A percentile compares a stretch with the other conserved stretches of the same genome.
phyloP scores from a whole-genome alignment of 176 grass and related monocot species.

The Cenchrus purpureus region DNA sequence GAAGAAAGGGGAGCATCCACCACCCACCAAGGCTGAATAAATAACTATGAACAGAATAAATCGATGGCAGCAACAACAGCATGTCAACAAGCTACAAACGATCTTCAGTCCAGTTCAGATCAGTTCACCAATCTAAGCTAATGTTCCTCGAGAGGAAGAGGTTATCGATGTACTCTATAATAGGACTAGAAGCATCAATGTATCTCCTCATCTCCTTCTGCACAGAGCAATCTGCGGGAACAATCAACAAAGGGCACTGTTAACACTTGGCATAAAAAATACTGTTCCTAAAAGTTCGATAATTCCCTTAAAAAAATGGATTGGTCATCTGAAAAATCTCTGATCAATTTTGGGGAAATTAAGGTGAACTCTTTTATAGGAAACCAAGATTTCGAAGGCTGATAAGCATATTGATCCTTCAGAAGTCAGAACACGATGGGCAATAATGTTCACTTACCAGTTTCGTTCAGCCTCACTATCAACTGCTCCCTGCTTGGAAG shows the following conservation, averaged over 20 bases:
- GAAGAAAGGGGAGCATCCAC: slow-evolving; percentile 38
- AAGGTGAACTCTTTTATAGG: background rate
- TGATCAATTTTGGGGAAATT: background rate
- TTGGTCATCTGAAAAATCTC: background rate
- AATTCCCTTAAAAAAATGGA: background rate
- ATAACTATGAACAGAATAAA: slow-evolving; percentile 40
- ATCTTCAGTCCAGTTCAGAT: slow-evolving; percentile 48
- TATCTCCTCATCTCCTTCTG: slow-evolving; percentile 96
- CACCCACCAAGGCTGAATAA: slow-evolving; percentile 49
- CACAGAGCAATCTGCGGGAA: slow-evolving; percentile 73
- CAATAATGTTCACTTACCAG: slow-evolving; percentile 44
- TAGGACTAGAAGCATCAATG: slow-evolving; percentile 75
- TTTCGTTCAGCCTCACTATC: slow-evolving; percentile 81
- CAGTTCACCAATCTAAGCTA: slow-evolving; percentile 86
- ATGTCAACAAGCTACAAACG: slow-evolving; percentile 31
- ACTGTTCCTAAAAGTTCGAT: background rate
- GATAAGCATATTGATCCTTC: background rate
- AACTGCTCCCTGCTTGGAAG: slow-evolving; percentile 89
- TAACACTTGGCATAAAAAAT: background rate
- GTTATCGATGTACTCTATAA: slow-evolving; percentile 93
- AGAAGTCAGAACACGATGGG: background rate
- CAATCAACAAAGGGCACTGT: background rate
- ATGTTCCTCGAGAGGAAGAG: slow-evolving; percentile 94
- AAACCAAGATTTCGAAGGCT: background rate
- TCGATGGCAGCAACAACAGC: slow-evolving; percentile 41